Conservation (phyloP, 257 asterid genomes). For the Plantago major region DNA sequence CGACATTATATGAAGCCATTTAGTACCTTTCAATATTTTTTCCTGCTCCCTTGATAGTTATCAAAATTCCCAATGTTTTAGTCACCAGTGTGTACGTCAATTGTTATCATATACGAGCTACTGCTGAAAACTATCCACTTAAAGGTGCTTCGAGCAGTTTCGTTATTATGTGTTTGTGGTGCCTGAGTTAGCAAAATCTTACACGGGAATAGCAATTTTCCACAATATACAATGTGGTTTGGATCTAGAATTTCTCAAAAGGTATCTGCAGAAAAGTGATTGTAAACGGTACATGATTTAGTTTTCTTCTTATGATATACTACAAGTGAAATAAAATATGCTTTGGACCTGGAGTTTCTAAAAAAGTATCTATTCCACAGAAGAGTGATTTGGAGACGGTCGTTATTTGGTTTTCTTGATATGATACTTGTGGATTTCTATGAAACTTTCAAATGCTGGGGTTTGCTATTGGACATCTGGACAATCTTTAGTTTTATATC, state of each 20-base stretch:
- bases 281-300: not conserved
- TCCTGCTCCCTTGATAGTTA: not conserved
- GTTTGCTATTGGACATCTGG: too few relatives aligned
- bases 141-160: too few relatives aligned
- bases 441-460: conserved; percentile 1
- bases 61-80: too few relatives aligned
- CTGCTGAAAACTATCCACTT: too few relatives aligned
- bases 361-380: not conserved
- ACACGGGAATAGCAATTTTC: too few relatives aligned
- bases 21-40: not conserved
- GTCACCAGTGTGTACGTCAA: too few relatives aligned
- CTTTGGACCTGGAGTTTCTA: conserved; percentile 2
- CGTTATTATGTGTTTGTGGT: too few relatives aligned
- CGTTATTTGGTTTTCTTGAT: not conserved
- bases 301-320: not conserved
- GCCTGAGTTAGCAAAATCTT: too few relatives aligned
- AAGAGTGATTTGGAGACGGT: not conserved
- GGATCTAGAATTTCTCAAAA: conserved; percentile 11
- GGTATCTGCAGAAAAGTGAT: not conserved
- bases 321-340: not conserved
- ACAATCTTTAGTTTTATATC: not conserved
- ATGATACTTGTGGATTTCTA: not conserved
- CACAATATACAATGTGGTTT: not conserved
- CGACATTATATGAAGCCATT: conserved; percentile 6
- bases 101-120: too few relatives aligned